A percentile compares a stretch with the other conserved stretches of the same genome.
phyloP scores from a whole-genome alignment of 1,284 basidiomycete species.

The Athelia sp. region DNA sequence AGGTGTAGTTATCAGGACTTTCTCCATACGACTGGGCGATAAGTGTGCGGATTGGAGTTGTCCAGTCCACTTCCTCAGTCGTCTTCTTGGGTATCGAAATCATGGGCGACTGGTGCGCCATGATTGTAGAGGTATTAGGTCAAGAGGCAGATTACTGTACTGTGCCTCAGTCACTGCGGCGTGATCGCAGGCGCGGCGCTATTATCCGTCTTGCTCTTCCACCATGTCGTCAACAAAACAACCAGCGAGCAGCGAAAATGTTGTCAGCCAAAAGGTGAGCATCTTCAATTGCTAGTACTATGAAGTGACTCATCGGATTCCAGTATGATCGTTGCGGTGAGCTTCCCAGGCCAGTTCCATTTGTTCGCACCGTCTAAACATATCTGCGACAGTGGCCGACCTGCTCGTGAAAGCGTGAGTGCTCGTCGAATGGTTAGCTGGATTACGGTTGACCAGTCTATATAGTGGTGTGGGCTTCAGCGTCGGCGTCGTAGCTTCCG shows the following conservation, averaged over 20 bases:
- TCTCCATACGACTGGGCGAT: conserved; percentile 95
- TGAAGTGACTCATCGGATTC: conserved; percentile 2
- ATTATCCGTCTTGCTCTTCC: not conserved
- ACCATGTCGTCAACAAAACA: conserved; percentile 50
- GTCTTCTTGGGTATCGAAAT: conserved; percentile 76
- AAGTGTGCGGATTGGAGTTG: conserved; percentile 78
- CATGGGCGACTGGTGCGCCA: conserved; percentile 78
- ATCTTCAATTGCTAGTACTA: not conserved
- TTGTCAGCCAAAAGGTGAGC: conserved; percentile 79
- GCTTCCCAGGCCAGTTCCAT: conserved; percentile 34
- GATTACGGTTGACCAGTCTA: conserved; percentile 21
- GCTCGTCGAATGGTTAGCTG: conserved; percentile 9
- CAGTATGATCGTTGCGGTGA: conserved; percentile 91
- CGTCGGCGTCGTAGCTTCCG: conserved; percentile 90
- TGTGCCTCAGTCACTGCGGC: too few relatives aligned
- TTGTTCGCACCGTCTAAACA: too few relatives aligned
- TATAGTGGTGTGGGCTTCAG: conserved; percentile 91
- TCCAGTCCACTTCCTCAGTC: conserved; percentile 89
- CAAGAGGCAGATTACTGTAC: conserved; percentile 2
- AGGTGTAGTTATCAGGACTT: conserved; percentile 80
- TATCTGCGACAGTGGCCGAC: conserved; percentile 55
- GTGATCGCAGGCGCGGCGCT: too few relatives aligned
- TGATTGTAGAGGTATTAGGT: conserved; percentile 23
- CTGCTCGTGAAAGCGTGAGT: conserved; percentile 74
- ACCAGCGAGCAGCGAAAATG: conserved; percentile 74